phyloP scores from a whole-genome alignment of 495 filamentous ascomycete species.

The Aspergillus campestris region DNA sequence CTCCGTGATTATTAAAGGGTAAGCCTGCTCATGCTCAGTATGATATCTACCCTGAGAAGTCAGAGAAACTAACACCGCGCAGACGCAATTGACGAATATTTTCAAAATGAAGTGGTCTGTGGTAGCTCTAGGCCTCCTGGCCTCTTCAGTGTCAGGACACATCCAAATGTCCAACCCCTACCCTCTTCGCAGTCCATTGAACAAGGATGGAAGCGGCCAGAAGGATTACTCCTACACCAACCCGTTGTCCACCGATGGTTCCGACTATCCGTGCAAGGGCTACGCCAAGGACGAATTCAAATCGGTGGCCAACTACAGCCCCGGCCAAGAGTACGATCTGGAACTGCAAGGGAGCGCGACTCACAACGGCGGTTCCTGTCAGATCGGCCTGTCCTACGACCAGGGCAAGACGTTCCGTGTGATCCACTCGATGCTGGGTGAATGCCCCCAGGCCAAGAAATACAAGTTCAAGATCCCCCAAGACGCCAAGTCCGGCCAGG shows the following conservation, averaged over 20 bases:
- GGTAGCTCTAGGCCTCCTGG: constrained; percentile 26
- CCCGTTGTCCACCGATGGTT: constrained; percentile 33
- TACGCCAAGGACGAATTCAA: constrained; percentile 38
- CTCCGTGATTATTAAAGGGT: too few relatives aligned
- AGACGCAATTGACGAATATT: neutral
- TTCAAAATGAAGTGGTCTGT: constrained; percentile 34
- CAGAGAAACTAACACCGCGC: too few relatives aligned
- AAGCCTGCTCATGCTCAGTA: too few relatives aligned
- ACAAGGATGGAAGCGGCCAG: constrained; percentile 22
- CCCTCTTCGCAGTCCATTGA: constrained; percentile 41
- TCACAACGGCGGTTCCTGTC: constrained; percentile 83
- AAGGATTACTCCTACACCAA: constrained; percentile 47
- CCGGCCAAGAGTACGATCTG: constrained; percentile 32
- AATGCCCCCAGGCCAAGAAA: constrained; percentile 54
- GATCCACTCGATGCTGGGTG: constrained; percentile 74
- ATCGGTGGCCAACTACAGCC: constrained; percentile 36
- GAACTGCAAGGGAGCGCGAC: constrained; percentile 46
- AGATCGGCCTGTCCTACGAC: constrained; percentile 76
- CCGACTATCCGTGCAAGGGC: constrained; percentile 47
- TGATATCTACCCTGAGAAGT: too few relatives aligned
- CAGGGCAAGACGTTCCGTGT: constrained; percentile 62
- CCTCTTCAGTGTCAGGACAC: constrained; percentile 32
- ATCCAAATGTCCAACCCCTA: constrained; percentile 40
- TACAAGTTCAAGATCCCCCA: constrained; percentile 43
- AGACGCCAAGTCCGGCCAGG: constrained; percentile 39